Base-by-base conservation (phyloP, 768 basidiomycete species). In the Tephrocybe sp. region DNA sequence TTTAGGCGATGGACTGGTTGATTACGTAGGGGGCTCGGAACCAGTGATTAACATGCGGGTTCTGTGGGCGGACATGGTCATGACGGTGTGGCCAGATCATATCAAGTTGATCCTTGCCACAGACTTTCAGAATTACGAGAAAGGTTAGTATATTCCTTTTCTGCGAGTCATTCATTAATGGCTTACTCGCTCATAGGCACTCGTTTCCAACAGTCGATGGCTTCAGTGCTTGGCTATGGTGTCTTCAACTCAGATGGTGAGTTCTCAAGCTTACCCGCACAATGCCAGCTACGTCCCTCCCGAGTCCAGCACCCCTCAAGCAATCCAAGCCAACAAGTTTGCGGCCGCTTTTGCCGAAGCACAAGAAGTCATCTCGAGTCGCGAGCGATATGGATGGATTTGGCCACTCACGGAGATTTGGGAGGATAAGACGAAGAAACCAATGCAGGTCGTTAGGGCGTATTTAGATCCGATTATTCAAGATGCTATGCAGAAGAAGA, bases 161-260 rank as follows among this genome's bases (percentile, higher is more conserved):
- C n/a, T n/a, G n/a, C n/a, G n/a, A n/a, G n/a, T n/a, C n/a, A n/a
- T n/a, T n/a, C n/a, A n/a, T n/a, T n/a, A n/a, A n/a, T n/a, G n/a
- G n/a, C n/a, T n/a, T n/a, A n/a, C n/a, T n/a, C n/a, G 11, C 42
- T 37, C 11, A 5, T 15, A 77, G 77, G 77, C 22, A 59, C 71
- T 48, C 64, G 64, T n/a, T 76, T 82, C 42, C 72, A 66, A 39
- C 53, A 64, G 18, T 67, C 67, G 13, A 71, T 78, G 71, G 62
- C 64, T 3, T 69, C 73, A 1, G 70, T 85, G 10, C 64, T 86
- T 13, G 86, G 86, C 0, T 73, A 73, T 10, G 86, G 86, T 0
- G 80, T 86, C 3, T 87, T 87, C 61, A 86, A 86, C 54, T 79
- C 81, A 12, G 83, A 86, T 46, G 83, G 83, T 76, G 55, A 50